Percentiles rank a stretch among this genome's conserved stretches.
Evolutionary conservation across 768 basidiomycete genomes (phyloP).

Genomic region (Boletus reticulatus): DNA sequence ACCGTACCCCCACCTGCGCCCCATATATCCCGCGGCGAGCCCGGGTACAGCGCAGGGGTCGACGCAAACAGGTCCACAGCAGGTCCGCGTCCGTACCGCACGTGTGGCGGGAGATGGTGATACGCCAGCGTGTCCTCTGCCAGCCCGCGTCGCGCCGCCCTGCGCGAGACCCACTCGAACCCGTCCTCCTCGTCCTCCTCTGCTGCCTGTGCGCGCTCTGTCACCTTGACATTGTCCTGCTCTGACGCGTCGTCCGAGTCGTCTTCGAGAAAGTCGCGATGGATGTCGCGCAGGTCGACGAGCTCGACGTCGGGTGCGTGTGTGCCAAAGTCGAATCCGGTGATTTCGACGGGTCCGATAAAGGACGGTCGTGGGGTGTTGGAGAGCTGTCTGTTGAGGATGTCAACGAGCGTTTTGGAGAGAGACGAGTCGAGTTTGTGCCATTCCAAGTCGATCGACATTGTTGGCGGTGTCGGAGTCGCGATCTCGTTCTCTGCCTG

Average conservation of each 20-base stretch:
- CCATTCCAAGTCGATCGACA: constrained; percentile 99
- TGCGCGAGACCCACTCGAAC: constrained; percentile 79
- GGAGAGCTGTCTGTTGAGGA: constrained; percentile 78
- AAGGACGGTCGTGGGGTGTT: constrained; percentile 82
- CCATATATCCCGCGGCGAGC: constrained; percentile 46
- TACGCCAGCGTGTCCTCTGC: constrained; percentile 53
- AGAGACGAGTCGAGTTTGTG: constrained; percentile 71
- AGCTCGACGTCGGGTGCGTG: constrained; percentile 82
- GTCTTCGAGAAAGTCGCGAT: constrained; percentile 90
- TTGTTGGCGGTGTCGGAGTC: constrained; percentile 27
- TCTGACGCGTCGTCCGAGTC: constrained; percentile 36
- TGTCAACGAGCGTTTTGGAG: constrained; percentile 61
- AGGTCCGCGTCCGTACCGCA: constrained; percentile 61
- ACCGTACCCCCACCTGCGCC: constrained; percentile 28
- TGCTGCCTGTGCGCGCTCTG: constrained; percentile 39
- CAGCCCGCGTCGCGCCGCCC: constrained; percentile 54
- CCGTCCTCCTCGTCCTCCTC: constrained; percentile 73
- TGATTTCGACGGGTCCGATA: constrained; percentile 88
- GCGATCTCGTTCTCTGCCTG: neutral
- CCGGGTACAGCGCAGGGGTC: constrained; percentile 43
- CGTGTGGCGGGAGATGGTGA: constrained; percentile 70
- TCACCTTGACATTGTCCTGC: constrained; percentile 42
- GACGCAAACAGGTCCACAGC: constrained; percentile 58
- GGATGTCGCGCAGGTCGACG: constrained; percentile 89
- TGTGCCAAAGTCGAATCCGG: constrained; percentile 85